Conservation (phyloP, 2,329 filamentous ascomycete genomes). For the Colletotrichum sp. region DNA sequence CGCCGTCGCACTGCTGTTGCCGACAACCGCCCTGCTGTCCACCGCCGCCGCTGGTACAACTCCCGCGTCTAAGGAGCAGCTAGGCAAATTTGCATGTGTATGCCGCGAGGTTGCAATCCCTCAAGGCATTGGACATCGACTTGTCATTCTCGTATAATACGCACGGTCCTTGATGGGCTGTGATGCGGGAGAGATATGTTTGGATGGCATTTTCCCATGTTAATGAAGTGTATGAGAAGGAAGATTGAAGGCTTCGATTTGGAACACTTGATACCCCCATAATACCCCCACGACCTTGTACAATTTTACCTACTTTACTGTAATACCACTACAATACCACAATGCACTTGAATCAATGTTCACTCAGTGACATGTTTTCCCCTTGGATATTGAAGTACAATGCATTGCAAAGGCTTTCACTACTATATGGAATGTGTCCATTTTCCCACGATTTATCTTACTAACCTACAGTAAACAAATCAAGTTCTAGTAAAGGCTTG, state of each 20-base stretch:
- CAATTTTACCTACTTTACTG: background rate
- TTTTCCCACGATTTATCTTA: rapidly evolving
- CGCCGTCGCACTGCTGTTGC: constrained; percentile 39
- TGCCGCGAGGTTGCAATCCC: background rate
- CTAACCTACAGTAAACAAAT: too few species aligned
- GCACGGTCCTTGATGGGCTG: background rate
- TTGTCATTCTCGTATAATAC: background rate
- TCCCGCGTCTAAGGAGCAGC: constrained; percentile 41
- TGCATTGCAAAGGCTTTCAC: background rate
- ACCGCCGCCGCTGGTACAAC: constrained; percentile 46
- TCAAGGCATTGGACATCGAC: background rate
- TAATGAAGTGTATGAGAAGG: background rate
- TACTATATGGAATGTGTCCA: background rate
- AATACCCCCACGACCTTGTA: background rate
- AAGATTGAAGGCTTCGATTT: background rate
- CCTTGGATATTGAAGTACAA: too few species aligned
- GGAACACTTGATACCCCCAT: constrained; percentile 5
- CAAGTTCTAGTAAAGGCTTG: background rate
- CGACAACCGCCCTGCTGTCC: constrained; percentile 29
- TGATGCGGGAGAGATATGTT: background rate
- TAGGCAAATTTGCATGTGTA: background rate
- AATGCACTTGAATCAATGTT: background rate
- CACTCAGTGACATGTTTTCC: background rate
- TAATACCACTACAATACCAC: background rate
- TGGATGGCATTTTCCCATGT: background rate